phyloP scores from a whole-genome alignment of 108 stramenopile species.

The Epithemia pelagica region DNA sequence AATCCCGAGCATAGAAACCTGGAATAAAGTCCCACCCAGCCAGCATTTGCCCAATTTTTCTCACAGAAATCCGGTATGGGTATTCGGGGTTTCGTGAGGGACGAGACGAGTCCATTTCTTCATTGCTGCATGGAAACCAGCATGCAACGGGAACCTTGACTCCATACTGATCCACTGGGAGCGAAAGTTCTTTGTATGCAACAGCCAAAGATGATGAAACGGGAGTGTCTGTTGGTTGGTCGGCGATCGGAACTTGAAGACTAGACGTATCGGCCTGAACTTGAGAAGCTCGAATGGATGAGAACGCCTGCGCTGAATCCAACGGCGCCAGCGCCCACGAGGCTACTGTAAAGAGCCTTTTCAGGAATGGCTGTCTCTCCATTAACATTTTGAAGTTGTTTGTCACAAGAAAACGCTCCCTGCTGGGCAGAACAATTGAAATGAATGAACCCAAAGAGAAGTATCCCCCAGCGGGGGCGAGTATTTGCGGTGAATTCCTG shows the following conservation, averaged over 20 bases:
- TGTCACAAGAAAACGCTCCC: no score
- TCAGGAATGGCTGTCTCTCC: not conserved
- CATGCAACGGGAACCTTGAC: constrained; percentile 43
- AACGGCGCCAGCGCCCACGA: not conserved
- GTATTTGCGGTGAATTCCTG: no score
- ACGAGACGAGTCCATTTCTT: not conserved
- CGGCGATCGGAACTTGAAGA: not conserved
- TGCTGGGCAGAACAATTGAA: no score
- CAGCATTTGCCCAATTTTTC: constrained; percentile 53
- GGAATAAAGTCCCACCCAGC: constrained; percentile 72
- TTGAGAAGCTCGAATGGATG: not conserved
- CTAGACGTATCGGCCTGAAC: no score
- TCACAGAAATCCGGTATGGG: constrained; percentile 58
- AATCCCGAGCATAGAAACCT: constrained; percentile 42
- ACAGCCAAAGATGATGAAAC: constrained; percentile 3
- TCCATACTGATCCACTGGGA: constrained; percentile 17
- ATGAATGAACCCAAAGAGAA: no score
- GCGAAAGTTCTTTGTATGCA: constrained; percentile 21
- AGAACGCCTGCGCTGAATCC: not conserved
- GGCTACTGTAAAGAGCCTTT: not conserved
- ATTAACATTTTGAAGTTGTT: no score
- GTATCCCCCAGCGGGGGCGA: no score
- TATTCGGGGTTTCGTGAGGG: constrained; percentile 20
- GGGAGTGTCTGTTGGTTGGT: not conserved
- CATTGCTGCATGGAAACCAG: constrained; percentile 35